Conservation (phyloP, 2,329 filamentous ascomycete species). For the Trichothecium roseum region DNA sequence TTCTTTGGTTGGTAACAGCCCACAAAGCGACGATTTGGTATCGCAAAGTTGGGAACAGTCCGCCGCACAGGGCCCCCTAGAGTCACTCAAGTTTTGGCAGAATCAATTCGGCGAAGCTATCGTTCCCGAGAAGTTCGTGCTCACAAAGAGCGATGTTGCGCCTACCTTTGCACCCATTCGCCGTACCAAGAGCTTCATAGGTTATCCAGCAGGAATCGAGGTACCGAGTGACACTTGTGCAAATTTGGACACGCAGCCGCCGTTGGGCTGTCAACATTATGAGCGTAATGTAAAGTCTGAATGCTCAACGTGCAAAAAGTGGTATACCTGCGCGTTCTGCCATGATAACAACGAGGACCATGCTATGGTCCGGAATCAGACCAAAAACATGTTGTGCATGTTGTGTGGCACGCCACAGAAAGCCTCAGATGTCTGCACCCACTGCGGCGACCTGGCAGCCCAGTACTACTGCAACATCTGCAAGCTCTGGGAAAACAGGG, state of each 20-base stretch:
- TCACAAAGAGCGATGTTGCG: slow-evolving; percentile 50
- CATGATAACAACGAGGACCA: slow-evolving; percentile 80
- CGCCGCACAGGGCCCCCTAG: slow-evolving; percentile 33
- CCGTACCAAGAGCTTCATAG: slow-evolving; percentile 33
- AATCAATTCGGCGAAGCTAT: slow-evolving; percentile 29
- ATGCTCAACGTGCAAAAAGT: slow-evolving; percentile 78
- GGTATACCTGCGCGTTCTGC: slow-evolving; percentile 93
- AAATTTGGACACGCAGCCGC: slow-evolving; percentile 23
- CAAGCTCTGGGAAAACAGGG: slow-evolving; percentile 94
- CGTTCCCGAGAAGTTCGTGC: slow-evolving; percentile 30
- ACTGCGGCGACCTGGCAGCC: slow-evolving; percentile 68
- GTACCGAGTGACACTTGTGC: slow-evolving; percentile 8
- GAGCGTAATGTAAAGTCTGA: slow-evolving; percentile 93
- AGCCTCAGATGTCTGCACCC: slow-evolving; percentile 65
- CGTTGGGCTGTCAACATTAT: slow-evolving; percentile 83
- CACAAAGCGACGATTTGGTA: slow-evolving; percentile 9
- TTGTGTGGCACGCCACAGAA: slow-evolving; percentile 77
- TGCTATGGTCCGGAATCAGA: slow-evolving; percentile 67
- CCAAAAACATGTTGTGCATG: slow-evolving; percentile 97
- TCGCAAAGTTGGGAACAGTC: slow-evolving; percentile 27
- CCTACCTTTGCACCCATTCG: slow-evolving; percentile 56
- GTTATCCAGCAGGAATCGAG: slow-evolving; percentile 18
- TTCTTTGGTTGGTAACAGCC: slow-evolving; percentile 4
- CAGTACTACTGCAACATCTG: slow-evolving; percentile 91
- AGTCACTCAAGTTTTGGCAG: slow-evolving; percentile 51